Base-by-base conservation (phyloP, 441 rosid genomes). In the Mallotus japonicus region DNA sequence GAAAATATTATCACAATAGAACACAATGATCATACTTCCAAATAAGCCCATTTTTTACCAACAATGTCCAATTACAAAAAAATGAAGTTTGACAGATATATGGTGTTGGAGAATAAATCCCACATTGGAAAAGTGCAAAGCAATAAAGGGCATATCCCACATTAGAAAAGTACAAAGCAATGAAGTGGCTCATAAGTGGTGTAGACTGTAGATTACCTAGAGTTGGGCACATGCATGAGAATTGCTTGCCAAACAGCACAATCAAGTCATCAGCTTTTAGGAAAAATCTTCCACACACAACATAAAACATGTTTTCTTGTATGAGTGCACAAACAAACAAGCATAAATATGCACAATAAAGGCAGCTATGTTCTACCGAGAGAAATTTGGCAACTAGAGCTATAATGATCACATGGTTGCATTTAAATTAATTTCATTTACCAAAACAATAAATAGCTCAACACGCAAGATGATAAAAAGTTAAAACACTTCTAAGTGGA, bases 241-340 rank as follows among this genome's bases (percentile, higher is more conserved):
- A 46, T 8, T 19, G 37, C 37, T 42, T n/a, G 24, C 50, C 22
- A 59, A 17, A 15, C 8, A 72, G 62, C 63, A 51, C 3, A 15
- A 73, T 53, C 20, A 37, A 22, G 55, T 32, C 37, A 47, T 50
- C 34, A 66, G 51, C 34, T 57, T 73, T 71, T 51, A 46, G 24
- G 17, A 37, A 28, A 6, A 46, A 44, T 24, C 47, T 62, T 22
- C 24, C 17, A 55, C n/a, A 19, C 46, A 28, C 63, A 69, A 32
- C 8, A 61, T 54, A 53, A 28, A 61, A 22, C 47, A 54, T 42
- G 11, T n/a, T 16, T 24, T 37, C 20, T 15, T 4, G 47, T 49
- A 69, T 17, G 17, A 15, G 10, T 19, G 24, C 17, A 63, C 22
- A n/a, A 16, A 22, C 49, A 24, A 14, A 13, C 49, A 46, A 42